Evolutionary conservation across 495 filamentous ascomycete genomes (phyloP), one percentile per base, ranked within the genome.

Genomic region (Bombardia bombarda): DNA sequence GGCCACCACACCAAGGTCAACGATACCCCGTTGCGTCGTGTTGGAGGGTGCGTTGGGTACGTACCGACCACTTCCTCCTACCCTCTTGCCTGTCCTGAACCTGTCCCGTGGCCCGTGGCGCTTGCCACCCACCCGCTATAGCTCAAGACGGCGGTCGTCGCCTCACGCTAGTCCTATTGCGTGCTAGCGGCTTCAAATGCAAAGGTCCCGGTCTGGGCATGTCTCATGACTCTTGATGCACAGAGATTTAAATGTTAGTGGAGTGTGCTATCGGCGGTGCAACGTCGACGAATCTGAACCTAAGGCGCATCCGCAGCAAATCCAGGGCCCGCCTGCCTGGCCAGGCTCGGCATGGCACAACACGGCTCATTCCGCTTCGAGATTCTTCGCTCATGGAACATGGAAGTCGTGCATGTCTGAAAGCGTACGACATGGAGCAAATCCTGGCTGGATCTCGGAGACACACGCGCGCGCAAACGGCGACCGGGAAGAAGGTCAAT

Each of bases 201-300:
- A 14, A n/a, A 18, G 18, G n/a, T 33, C 38, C 22, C 7, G 38
- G 16, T 24, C 13, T 19, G 21, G 34, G 22, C 10, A 33, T 51
- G 43, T 41, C 41, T 41, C 43, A 47, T 32, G 36, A 16, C 30
- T 40, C 40, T 20, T 40, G 32, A 46, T 45, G 47, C 32, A 40
- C 22, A 45, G 35, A 55, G 36, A 56, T 46, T 52, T 52, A 52
- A 56, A 52, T 47, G 45, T 56, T 56, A 52, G 53, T 52, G 46
- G 40, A 48, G 3, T 19, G 7, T 17, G 19, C 35, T 8, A 17
- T 21, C 31, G 10, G 24, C 18, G 22, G 33, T 17, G 32, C 31
- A 28, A 6, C 25, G 7, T 28, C n/a, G n/a, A n/a, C 25, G 6
- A 28, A 28, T 28, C 25, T 28, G 25, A n/a, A 28, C 35, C 3